A percentile compares a stretch with the other conserved stretches of the same genome.
Conservation (phyloP, 2,329 filamentous ascomycete genomes). For the Verticillium nonalfalfae region DNA sequence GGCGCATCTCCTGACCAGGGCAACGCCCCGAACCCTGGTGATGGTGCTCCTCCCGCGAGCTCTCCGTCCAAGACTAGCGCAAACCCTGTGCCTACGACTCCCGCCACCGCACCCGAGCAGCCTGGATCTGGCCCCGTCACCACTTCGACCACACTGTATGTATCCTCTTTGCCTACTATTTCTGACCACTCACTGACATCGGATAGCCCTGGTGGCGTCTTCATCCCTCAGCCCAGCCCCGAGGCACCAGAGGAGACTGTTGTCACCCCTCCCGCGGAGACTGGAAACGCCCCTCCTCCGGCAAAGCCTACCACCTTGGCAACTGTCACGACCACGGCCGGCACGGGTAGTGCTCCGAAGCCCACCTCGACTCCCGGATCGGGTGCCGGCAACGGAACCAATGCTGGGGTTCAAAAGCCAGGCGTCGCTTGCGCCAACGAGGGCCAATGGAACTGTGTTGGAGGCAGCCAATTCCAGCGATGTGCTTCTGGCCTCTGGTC, state of each 20-base stretch:
- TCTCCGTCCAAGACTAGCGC: background rate
- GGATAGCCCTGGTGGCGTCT: slow-evolving; percentile 34
- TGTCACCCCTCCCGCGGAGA: background rate
- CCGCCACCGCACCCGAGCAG: slow-evolving; percentile 16
- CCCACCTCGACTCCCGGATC: slow-evolving; percentile 4
- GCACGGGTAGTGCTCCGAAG: slow-evolving; percentile 5
- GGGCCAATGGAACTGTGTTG: slow-evolving; percentile 53
- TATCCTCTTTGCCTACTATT: background rate
- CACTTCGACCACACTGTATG: background rate
- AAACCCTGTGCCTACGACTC: slow-evolving; percentile 6
- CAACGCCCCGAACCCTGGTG: slow-evolving; percentile 4
- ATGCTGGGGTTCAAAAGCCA: slow-evolving; percentile 21
- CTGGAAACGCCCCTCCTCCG: slow-evolving; percentile 6
- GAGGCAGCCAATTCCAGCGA: slow-evolving; percentile 51
- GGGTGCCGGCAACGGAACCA: slow-evolving; percentile 5
- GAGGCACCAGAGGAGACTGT: slow-evolving; percentile 5
- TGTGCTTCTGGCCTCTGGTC: slow-evolving; percentile 56
- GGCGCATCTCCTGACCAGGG: slow-evolving; percentile 11
- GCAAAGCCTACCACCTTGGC: slow-evolving; percentile 15
- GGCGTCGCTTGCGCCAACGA: slow-evolving; percentile 43
- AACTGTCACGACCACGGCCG: slow-evolving; percentile 17
- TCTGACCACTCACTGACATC: slow-evolving; percentile 11
- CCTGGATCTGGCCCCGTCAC: background rate
- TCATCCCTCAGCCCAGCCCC: slow-evolving; percentile 24
- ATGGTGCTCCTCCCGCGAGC: background rate